Conservation (phyloP, 2,329 filamentous ascomycete genomes). For the Ceratocystis eucalypticola region DNA sequence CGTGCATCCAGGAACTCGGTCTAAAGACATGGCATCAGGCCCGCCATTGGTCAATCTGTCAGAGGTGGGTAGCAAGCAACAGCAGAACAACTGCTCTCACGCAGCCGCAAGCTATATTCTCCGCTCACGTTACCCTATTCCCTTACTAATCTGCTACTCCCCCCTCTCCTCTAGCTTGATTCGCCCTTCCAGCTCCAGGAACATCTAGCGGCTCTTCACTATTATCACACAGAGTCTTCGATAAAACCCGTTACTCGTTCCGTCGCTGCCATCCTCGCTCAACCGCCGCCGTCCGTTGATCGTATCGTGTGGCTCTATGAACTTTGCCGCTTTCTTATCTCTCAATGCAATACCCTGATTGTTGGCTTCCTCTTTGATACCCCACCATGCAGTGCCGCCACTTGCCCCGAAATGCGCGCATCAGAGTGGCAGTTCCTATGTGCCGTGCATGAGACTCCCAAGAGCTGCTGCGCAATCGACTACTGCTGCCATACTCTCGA, state of each 20-base stretch:
- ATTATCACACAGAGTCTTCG: slow-evolving; percentile 57
- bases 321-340: slow-evolving; percentile 87
- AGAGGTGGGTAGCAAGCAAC: slow-evolving; percentile 44
- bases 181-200: slow-evolving; percentile 96
- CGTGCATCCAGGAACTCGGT: slow-evolving; percentile 83
- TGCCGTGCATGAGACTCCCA: slow-evolving; percentile 91
- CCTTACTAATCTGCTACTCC: neutral
- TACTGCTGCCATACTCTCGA: slow-evolving; percentile 98
- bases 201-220: slow-evolving; percentile 84
- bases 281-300: slow-evolving; percentile 69
- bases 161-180: slow-evolving; percentile 52
- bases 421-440: slow-evolving; percentile 99
- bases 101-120: too few species aligned
- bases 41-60: slow-evolving; percentile 75
- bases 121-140: neutral
- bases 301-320: slow-evolving; percentile 93
- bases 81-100: too few species aligned
- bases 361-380: slow-evolving; percentile 84
- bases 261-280: slow-evolving; percentile 62
- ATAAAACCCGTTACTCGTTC: slow-evolving; percentile 61
- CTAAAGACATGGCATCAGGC: slow-evolving; percentile 84
- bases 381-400: slow-evolving; percentile 74
- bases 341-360: slow-evolving; percentile 85
- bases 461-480: slow-evolving; percentile 94
- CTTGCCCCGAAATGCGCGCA: slow-evolving; percentile 96